phyloP scores from a whole-genome alignment of 768 basidiomycete genomes.

The Vararia minispora region DNA sequence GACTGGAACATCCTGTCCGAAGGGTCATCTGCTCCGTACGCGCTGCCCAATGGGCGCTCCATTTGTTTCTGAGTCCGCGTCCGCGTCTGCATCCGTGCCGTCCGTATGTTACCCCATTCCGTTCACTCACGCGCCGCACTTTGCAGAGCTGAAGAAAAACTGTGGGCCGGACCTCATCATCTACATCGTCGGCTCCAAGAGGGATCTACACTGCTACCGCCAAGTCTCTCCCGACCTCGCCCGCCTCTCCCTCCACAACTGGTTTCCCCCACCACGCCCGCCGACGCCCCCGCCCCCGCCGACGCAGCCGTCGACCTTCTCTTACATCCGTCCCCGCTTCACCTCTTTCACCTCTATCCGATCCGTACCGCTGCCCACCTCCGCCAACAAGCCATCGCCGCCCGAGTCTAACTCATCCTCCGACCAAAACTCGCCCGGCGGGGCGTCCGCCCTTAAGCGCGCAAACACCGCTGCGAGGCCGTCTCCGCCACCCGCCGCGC shows the following conservation, averaged over 20 bases:
- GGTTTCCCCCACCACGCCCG: slow-evolving; percentile 76
- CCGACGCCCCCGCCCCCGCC: slow-evolving; percentile 55
- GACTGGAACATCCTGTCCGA: too few species aligned
- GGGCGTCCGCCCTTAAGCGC: slow-evolving; percentile 32
- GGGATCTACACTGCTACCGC: slow-evolving; percentile 60
- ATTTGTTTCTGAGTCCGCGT: too few species aligned
- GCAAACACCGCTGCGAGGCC: slow-evolving; percentile 19
- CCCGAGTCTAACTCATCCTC: slow-evolving; percentile 48
- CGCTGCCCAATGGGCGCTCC: too few species aligned
- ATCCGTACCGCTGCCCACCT: slow-evolving; percentile 43
- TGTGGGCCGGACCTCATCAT: slow-evolving; percentile 83
- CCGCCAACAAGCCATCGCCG: slow-evolving; percentile 33
- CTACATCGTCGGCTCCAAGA: slow-evolving; percentile 92
- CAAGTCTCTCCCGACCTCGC: slow-evolving; percentile 77
- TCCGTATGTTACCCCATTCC: background rate
- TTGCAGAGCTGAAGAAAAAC: slow-evolving; percentile 79
- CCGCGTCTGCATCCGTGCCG: too few species aligned
- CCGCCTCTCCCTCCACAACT: slow-evolving; percentile 71
- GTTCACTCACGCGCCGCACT: slow-evolving; percentile 1
- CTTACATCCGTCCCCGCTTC: slow-evolving; percentile 71
- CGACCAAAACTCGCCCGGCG: slow-evolving; percentile 41
- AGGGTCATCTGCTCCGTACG: too few species aligned
- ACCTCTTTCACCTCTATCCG: slow-evolving; percentile 60
- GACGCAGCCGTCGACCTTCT: slow-evolving; percentile 49
- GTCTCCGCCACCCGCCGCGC: slow-evolving; percentile 22